A percentile compares a stretch with the other conserved stretches of the same genome.
phyloP scores from a whole-genome alignment of 129 eudicot genomes.

The Flaveria ramosissima region DNA sequence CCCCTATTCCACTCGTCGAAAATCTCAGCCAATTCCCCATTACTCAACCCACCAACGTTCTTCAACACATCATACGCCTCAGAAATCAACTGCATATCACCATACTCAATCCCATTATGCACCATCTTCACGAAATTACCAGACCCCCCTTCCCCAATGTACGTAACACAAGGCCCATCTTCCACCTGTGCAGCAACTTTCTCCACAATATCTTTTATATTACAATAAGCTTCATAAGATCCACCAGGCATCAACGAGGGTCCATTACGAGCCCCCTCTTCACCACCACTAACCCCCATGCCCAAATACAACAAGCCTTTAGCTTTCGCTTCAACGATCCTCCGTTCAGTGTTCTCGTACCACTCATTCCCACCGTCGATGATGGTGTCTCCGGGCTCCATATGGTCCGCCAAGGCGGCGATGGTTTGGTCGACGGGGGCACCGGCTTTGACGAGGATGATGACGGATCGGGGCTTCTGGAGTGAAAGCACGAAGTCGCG shows the following conservation, averaged over 20 bases:
- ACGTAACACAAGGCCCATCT: constrained; percentile 93
- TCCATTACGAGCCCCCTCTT: constrained; percentile 81
- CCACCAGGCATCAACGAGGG: constrained; percentile 96
- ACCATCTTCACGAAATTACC: constrained; percentile 96
- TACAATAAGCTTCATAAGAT: constrained; percentile 62
- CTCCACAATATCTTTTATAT: constrained; percentile 56
- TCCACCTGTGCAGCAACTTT: constrained; percentile 94
- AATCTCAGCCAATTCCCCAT: constrained; percentile 66
- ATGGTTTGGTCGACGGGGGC: constrained; percentile 93
- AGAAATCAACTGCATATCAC: constrained; percentile 90
- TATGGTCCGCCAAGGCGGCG: constrained; percentile 58
- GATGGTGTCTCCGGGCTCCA: constrained; percentile 94
- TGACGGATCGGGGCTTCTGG: constrained; percentile 76
- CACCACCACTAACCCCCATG: constrained; percentile 97
- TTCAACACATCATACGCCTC: constrained; percentile 92
- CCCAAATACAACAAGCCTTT: constrained; percentile 73
- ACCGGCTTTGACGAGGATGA: constrained; percentile 91
- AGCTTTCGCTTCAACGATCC: constrained; percentile 48
- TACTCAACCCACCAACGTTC: constrained; percentile 65
- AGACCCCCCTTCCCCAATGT: constrained; percentile 86
- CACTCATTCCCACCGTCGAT: constrained; percentile 96
- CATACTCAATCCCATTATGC: constrained; percentile 95
- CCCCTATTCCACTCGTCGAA: constrained; percentile 91
- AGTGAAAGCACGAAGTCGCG: constrained; percentile 77
- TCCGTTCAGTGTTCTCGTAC: constrained; percentile 86